Percentiles rank a stretch among this genome's conserved stretches.
Conservation (phyloP, 768 basidiomycete genomes). For the Tylopilus vinaceipallidus region DNA sequence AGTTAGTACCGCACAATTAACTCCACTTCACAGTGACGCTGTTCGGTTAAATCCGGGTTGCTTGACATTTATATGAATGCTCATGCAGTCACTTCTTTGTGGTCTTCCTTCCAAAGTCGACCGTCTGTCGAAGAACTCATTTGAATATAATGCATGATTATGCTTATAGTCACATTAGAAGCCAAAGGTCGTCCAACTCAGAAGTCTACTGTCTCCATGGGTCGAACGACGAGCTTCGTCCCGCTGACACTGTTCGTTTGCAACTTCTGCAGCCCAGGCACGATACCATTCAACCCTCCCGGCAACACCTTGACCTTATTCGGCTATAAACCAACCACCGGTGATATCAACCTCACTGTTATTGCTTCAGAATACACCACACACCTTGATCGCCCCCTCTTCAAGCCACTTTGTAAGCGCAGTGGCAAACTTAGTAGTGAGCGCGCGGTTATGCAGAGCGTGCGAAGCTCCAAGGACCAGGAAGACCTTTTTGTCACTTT, state of each 20-base stretch:
- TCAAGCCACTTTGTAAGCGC: constrained; percentile 12
- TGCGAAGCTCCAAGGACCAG: constrained; percentile 7
- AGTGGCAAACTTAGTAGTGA: constrained; percentile 8
- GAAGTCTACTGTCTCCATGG: no score
- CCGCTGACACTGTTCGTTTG: constrained; percentile 36
- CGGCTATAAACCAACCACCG: constrained; percentile 30
- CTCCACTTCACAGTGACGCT: no score
- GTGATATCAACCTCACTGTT: neutral
- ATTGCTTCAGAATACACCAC: neutral
- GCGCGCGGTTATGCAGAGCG: neutral
- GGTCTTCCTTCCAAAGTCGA: neutral
- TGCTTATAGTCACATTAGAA: no score
- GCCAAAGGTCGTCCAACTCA: no score
- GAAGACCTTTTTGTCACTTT: neutral
- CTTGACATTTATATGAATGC: constrained; percentile 2
- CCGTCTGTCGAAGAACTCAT: no score
- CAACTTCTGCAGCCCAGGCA: constrained; percentile 31
- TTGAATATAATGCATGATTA: no score
- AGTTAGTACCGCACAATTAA: no score
- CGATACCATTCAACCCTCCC: constrained; percentile 35
- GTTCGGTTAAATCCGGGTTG: no score
- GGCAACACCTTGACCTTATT: constrained; percentile 37
- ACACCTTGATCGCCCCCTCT: constrained; percentile 18
- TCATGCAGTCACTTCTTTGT: neutral
- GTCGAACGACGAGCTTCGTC: constrained; percentile 35